Evolutionary conservation across 2,329 filamentous ascomycete genomes (phyloP), one percentile per base, ranked within the genome.

Genomic region (Cephalotrichum gorgonifer): DNA sequence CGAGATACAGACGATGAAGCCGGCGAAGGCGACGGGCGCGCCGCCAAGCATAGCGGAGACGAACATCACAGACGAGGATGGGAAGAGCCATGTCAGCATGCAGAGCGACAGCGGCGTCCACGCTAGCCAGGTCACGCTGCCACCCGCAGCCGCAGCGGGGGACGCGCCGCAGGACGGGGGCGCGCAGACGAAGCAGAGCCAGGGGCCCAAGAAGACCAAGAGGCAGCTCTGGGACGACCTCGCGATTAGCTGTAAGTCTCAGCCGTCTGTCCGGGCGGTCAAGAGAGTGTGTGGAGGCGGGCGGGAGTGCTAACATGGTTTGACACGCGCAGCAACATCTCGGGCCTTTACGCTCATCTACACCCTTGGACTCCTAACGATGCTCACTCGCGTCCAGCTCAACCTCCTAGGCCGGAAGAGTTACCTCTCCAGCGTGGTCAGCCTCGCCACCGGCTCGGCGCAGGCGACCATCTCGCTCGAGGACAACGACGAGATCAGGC

Each of bases 221-320:
- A 80, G 87, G 45, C 90, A 97, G 69, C 73, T 98, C 42, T 98
- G 93, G 93, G 90, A 94, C 64, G 91, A 98, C 62, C 78, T 98
- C 66, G 96, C 95, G 61, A 95, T 97, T 57, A 89, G 85, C 68
- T 90, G 89, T 94, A 69, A 62, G 85, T 72, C n/a, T 38, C n/a
- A 4, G 11, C 22, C 20, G 43, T 20, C 26, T n/a, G 8, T 14
- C 22, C 35, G 20, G 26, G 22, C 8, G 33, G 11, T 14, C 26
- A 12, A 35, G 22, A 43, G 26, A 44, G 28, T 7, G 49, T 41
- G 15, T 25, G 30, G 22, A 8, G 14, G 17, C 47, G 31, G 12
- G 23, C 15, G 11, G 6, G 20, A 2, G 22, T 23, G 31, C 44
- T 47, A 47, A 47, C 44, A 26, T 28, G n/a, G n/a, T n/a, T 28